phyloP scores from a whole-genome alignment of 2,329 filamentous ascomycete genomes.

The Aphanocladium album region DNA sequence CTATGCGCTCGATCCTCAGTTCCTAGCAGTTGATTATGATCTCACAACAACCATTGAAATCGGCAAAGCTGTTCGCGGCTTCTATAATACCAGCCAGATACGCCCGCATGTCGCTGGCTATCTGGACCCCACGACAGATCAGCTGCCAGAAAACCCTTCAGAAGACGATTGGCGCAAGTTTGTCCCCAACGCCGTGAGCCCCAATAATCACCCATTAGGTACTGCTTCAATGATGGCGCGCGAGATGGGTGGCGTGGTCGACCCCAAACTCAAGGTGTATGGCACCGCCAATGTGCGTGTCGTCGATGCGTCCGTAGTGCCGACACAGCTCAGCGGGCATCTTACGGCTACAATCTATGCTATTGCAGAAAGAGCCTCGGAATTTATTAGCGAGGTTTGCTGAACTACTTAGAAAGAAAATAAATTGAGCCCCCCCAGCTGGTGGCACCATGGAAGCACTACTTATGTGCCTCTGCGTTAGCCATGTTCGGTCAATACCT shows the following conservation, averaged over 20 bases:
- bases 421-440: too few species aligned
- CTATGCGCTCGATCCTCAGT: constrained; percentile 34
- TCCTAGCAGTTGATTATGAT: constrained; percentile 32
- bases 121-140: constrained; percentile 18
- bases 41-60: constrained; percentile 23
- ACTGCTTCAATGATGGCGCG: constrained; percentile 7
- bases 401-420: too few species aligned
- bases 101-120: constrained; percentile 16
- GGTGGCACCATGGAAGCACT: too few species aligned
- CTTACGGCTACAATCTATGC: constrained; percentile 12
- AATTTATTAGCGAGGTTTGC: not conserved
- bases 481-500: too few species aligned
- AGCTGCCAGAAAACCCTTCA: constrained; percentile 25
- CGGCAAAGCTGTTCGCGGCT: constrained; percentile 24
- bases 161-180: constrained; percentile 24
- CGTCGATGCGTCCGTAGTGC: constrained; percentile 14
- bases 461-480: too few species aligned
- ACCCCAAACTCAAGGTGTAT: constrained; percentile 6
- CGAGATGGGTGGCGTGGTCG: constrained; percentile 12
- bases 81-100: constrained; percentile 28
- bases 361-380: constrained; percentile 11
- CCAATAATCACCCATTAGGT: not conserved
- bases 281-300: constrained; percentile 13
- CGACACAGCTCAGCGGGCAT: constrained; percentile 14
- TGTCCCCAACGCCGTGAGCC: constrained; percentile 16